phyloP scores from a whole-genome alignment of 148 eudicot genomes.

The Chenopodium quinoa region DNA sequence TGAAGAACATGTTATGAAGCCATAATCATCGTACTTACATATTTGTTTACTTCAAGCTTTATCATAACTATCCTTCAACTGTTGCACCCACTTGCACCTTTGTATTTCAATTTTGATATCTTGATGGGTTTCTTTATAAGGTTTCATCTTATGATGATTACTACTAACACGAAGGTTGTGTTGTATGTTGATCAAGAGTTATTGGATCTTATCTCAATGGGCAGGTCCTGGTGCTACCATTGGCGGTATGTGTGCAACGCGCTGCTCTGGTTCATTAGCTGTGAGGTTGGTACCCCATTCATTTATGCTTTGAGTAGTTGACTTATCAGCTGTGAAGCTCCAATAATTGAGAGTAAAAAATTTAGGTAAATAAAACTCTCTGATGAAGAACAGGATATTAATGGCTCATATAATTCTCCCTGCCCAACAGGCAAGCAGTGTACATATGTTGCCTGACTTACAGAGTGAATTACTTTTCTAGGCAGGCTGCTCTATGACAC shows the following conservation, averaged over 20 bases:
- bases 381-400: neutral
- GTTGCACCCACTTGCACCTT: neutral
- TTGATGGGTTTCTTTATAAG: neutral
- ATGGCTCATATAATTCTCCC: neutral
- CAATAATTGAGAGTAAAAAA: neutral
- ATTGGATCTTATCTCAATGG: constrained; percentile 10
- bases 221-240: constrained; percentile 99
- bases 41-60: neutral
- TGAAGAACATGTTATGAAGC: neutral
- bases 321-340: neutral
- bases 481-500: no score
- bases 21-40: neutral
- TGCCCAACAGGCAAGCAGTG: neutral
- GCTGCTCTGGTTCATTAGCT: constrained; percentile 98
- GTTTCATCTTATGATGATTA: neutral
- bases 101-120: neutral
- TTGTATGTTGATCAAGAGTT: constrained; percentile 3
- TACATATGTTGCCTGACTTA: neutral
- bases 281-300: constrained; percentile 57
- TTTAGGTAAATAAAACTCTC: no score
- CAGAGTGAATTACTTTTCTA: no score
- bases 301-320: neutral
- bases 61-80: neutral
- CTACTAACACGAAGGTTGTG: neutral
- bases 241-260: constrained; percentile 99